A percentile compares a stretch with the other conserved stretches of the same genome.
Evolutionary conservation across 495 filamentous ascomycete species (phyloP).

Genomic region (Penicillium flavigenum): DNA sequence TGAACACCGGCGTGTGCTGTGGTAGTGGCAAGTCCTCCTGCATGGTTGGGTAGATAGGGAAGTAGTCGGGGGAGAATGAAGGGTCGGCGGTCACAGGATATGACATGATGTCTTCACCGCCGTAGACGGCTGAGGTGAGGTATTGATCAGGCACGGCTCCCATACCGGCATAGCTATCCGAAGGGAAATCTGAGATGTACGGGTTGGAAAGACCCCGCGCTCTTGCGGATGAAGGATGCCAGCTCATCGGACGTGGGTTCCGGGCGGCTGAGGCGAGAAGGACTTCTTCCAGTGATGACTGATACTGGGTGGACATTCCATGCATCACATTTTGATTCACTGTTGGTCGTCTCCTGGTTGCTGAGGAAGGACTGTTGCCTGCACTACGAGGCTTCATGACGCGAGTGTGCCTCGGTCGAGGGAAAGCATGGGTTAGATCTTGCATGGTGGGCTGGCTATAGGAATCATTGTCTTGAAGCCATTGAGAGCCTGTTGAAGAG

Average conservation of each 20-base stretch:
- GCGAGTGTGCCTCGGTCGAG: conserved; percentile 44
- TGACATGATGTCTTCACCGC: conserved; percentile 27
- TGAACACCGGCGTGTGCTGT: conserved; percentile 40
- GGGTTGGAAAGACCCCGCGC: conserved; percentile 37
- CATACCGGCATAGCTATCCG: conserved; percentile 33
- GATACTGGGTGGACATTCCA: conserved; percentile 29
- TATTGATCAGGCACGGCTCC: conserved; percentile 27
- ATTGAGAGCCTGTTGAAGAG: conserved; percentile 35
- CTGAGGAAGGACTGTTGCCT: conserved; percentile 66
- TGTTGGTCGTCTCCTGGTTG: conserved; percentile 55
- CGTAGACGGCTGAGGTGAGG: conserved; percentile 25
- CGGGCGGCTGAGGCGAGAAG: conserved; percentile 41
- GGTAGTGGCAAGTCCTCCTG: conserved; percentile 40
- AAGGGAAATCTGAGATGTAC: conserved; percentile 20
- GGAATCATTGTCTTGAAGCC: conserved; percentile 25
- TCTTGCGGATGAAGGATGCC: conserved; percentile 60
- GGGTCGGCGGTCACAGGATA: conserved; percentile 33
- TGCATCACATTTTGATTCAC: conserved; percentile 47
- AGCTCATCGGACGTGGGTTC: conserved; percentile 62
- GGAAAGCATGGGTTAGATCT: conserved; percentile 38
- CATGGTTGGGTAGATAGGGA: conserved; percentile 30
- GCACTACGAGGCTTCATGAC: conserved; percentile 67
- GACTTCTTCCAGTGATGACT: conserved; percentile 34
- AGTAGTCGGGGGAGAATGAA: conserved; percentile 34
- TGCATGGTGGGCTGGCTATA: conserved; percentile 29